These are phyloP conservation scores for Talaromyces trachyspermus DNA, from an alignment of 495 filamentous ascomycete species.

Conservation along the genomic window DNA sequence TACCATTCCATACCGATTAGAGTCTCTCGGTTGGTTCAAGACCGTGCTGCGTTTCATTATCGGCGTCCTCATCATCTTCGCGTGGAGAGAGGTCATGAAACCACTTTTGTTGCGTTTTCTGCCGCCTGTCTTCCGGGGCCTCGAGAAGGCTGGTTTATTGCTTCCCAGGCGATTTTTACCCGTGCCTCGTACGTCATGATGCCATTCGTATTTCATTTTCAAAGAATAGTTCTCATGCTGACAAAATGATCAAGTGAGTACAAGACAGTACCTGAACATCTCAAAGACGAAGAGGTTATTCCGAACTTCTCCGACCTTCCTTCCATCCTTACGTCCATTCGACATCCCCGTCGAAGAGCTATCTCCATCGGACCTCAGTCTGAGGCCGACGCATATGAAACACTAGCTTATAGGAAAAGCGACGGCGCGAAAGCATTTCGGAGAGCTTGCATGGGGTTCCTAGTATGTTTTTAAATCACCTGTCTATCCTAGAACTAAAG, in stretches of 20 bases:
- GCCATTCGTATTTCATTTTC: background rate
- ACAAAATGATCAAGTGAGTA: constrained; percentile 53
- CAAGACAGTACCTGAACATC: constrained; percentile 66
- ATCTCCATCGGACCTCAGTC: constrained; percentile 92
- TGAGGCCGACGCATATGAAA: constrained; percentile 92
- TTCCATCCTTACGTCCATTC: constrained; percentile 65
- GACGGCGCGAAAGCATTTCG: constrained; percentile 64
- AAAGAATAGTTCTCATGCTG: background rate
- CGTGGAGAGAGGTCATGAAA: constrained; percentile 84
- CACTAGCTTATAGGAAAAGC: constrained; percentile 86
- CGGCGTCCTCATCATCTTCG: constrained; percentile 75
- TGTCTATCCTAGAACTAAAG: no score
- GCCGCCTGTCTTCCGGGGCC: constrained; percentile 78
- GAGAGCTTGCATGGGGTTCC: background rate
- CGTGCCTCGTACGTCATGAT: constrained; percentile 60
- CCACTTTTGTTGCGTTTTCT: constrained; percentile 67
- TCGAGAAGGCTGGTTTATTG: constrained; percentile 70
- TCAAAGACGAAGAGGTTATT: constrained; percentile 79
- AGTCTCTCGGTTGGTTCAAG: constrained; percentile 53
- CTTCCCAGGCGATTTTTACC: constrained; percentile 79
- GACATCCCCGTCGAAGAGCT: constrained; percentile 70
- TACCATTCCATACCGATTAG: constrained; percentile 57
- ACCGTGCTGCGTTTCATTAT: constrained; percentile 59
- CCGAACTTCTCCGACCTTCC: constrained; percentile 80
- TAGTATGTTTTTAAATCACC: background rate